Evolutionary conservation across 495 filamentous ascomycete species (phyloP), one percentile per base, ranked within the genome.

Genomic region (Aspergillus ostianus): DNA sequence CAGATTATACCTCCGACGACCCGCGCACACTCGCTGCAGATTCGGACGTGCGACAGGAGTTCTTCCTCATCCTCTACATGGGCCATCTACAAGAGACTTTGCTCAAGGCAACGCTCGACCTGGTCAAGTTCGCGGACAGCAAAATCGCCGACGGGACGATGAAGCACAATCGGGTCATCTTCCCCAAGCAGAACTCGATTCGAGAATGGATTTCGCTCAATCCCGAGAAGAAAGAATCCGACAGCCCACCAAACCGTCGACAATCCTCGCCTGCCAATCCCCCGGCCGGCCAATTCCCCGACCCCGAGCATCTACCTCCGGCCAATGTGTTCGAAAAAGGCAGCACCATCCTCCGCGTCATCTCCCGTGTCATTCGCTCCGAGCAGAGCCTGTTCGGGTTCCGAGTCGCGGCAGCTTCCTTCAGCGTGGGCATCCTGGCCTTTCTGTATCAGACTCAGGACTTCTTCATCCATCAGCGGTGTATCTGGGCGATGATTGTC

Each of bases 401-500:
- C 59, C 78, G 90, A 4, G 84, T 83, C 29, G 87, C 88, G 0
- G 87, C 82, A 51, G 90, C 89, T 18, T 88, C 86, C 13, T 80
- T 91, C 67, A 86, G 81, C 19, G 76, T 90, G 32, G 89, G 82
- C 0, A 86, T 92, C 32, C 69, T 90, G 2, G 87, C 84, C 6
- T 91, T 79, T 66, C 72, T 93, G n/a, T 74, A 82, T 51, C 66
- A 83, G 20, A 90, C 88, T 0, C 82, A 90, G 59, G 62, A 65
- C 0, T 92, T 90, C 67, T 92, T 90, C 62, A 73, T 83, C 15
- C 75, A 84, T 50, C 87, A 92, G 64, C 77, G 90, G 62, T 75
- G 90, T 8, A 84, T 92, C 7, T 92, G 89, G 89, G 85, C 87
- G 0, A 84, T 91, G 84, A 89, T 92, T 62, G 84, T 89, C 48